Evolutionary conservation across 75 land plant species (phyloP), one percentile per base, ranked within the genome.

Genomic region (Pinus taeda): DNA sequence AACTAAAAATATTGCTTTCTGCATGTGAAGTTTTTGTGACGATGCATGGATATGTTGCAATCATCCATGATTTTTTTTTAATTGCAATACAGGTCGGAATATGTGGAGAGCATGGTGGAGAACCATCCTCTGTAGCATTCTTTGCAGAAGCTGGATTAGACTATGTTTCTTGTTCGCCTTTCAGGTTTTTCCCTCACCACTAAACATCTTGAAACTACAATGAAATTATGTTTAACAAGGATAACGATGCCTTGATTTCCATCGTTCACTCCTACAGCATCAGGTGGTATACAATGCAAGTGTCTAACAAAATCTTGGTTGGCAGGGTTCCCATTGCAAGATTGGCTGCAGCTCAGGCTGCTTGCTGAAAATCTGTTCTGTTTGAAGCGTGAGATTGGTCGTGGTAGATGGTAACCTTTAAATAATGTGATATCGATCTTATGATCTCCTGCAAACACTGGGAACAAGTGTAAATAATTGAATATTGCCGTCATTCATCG

Each of bases 31-130:
- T 9, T 49, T 49, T 1, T 49, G 55, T 1, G 12, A 11, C 12
- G 55, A 49, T 49, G 55, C 11, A 9, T 49, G 1, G 55, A 9
- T 49, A 49, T 49, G 55, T 49, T 49, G 55, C 8, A 45, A 45
- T 5, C 55, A 49, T 9, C 55, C 55, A n/a, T 37, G 15, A 60
- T 13, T 60, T 58, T 79, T 49, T 9, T 20, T 59, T 11, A 11
- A 59, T 78, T 15, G 45, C 18, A 20, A 22, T 33, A 33, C 87
- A 94, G 98, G 95, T 97, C 29, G 99, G 99, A 61, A 93, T 97
- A 42, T 97, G 99, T 88, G 98, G 99, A 36, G 99, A 97, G 79
- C 99, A 97, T 80, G 99, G 99, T 2, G 98, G 98, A 64, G 99
- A 97, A 64, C 99, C 98, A 20, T 91, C 95, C 0, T 97, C 99